Conservation (phyloP, 2,329 filamentous ascomycete species). For the Fusarium sp. region DNA sequence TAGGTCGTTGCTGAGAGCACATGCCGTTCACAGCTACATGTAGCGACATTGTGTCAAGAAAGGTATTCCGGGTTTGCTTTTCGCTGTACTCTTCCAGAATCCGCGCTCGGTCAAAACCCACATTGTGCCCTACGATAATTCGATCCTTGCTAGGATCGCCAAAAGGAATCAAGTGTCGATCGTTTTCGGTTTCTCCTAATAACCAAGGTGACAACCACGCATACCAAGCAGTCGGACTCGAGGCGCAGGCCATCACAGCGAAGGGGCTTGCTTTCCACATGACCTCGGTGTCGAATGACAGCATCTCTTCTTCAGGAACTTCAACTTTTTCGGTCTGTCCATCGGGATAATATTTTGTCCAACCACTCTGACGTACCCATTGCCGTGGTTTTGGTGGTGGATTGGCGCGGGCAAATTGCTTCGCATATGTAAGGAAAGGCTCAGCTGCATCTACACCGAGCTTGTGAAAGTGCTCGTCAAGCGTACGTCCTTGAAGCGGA, state of each 20-base stretch:
- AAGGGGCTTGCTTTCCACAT: conserved; percentile 94
- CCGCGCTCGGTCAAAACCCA: conserved; percentile 92
- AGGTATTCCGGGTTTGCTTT: conserved; percentile 84
- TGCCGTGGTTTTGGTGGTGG: conserved; percentile 70
- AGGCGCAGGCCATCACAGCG: conserved; percentile 96
- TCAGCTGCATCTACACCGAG: conserved; percentile 89
- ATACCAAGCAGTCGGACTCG: conserved; percentile 92
- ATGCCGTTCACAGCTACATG: conserved; percentile 99
- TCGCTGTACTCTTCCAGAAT: conserved; percentile 90
- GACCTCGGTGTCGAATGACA: conserved; percentile 96
- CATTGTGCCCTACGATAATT: conserved; percentile 92
- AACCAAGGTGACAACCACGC: conserved; percentile 98
- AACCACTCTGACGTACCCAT: conserved; percentile 86
- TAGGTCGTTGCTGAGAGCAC: conserved; percentile 95
- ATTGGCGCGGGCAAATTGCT: conserved; percentile 74
- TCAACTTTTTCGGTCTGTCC: conserved; percentile 77
- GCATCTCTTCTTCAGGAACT: conserved; percentile 81
- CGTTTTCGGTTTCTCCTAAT: conserved; percentile 80
- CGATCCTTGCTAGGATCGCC: conserved; percentile 80
- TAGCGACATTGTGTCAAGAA: conserved; percentile 97
- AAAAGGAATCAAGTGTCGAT: conserved; percentile 86
- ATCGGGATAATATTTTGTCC: conserved; percentile 90
- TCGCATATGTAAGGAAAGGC: conserved; percentile 81
- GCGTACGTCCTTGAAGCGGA: conserved; percentile 77
- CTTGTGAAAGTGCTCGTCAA: conserved; percentile 95